Percentiles rank a stretch among this genome's conserved stretches.
phyloP scores from a whole-genome alignment of 306 rosid species.

The Lagenaria siceraria region DNA sequence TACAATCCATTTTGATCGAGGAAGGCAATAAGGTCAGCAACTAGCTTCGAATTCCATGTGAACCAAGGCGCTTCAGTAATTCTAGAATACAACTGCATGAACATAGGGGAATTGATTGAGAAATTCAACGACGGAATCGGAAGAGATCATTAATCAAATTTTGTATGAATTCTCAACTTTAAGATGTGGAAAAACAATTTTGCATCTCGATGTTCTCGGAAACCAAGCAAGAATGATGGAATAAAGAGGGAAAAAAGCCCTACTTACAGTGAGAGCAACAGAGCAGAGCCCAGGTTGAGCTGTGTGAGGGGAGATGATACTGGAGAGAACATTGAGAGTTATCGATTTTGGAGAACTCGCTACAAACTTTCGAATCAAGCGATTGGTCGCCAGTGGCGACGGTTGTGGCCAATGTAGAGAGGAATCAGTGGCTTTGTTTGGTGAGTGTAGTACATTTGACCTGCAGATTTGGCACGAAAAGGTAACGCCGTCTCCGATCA shows the following conservation, averaged over 20 bases:
- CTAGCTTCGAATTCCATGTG: conserved; percentile 48
- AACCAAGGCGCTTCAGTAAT: conserved; percentile 59
- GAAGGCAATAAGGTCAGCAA: conserved; percentile 47
- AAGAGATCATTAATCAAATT: background rate
- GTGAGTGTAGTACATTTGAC: conserved; percentile 21
- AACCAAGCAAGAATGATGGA: background rate
- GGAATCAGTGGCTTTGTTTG: conserved; percentile 60
- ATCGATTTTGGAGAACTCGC: conserved; percentile 40
- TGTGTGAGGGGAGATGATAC: conserved; percentile 50
- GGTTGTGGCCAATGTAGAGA: conserved; percentile 36
- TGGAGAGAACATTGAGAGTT: conserved; percentile 47
- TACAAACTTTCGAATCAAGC: conserved; percentile 40
- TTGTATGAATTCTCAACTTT: background rate
- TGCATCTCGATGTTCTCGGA: background rate
- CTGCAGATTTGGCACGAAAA: background rate
- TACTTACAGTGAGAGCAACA: conserved; percentile 44
- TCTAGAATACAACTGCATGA: conserved; percentile 42
- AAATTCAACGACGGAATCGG: background rate
- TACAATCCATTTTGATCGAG: conserved; percentile 40
- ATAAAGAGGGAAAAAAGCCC: background rate
- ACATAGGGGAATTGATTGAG: background rate
- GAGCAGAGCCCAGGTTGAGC: conserved; percentile 41
- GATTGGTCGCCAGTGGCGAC: conserved; percentile 20
- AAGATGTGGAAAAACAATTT: background rate
- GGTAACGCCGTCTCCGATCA: background rate